Percentiles rank a stretch among this genome's conserved stretches.
These are phyloP conservation scores for Monosporozyma yasuniensis DNA, from an alignment of 805 yeast genomes.

Conservation along the genomic window DNA sequence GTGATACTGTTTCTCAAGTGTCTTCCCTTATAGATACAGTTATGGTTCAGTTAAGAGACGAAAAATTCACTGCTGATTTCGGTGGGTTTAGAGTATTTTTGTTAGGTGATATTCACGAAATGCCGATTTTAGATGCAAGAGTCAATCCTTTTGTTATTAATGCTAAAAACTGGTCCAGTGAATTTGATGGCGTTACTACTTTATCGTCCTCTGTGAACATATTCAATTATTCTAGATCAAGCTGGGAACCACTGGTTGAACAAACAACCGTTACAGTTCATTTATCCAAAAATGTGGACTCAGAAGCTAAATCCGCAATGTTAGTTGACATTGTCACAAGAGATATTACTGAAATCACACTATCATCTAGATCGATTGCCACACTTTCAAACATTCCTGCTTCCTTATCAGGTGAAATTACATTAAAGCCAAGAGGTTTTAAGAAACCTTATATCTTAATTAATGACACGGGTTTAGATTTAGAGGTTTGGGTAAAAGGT, in stretches of 20 bases:
- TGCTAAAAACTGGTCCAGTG: slow-evolving; percentile 82
- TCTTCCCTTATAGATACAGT: slow-evolving; percentile 32
- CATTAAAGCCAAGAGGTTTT: slow-evolving; percentile 59
- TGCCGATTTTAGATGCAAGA: slow-evolving; percentile 75
- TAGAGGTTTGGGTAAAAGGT: slow-evolving; percentile 75
- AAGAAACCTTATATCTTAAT: slow-evolving; percentile 72
- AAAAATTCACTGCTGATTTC: slow-evolving; percentile 52
- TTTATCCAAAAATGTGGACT: slow-evolving; percentile 37
- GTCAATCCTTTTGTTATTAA: slow-evolving; percentile 57
- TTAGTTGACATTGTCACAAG: slow-evolving; percentile 66
- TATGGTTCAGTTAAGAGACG: slow-evolving; percentile 51
- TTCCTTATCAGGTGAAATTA: slow-evolving; percentile 44
- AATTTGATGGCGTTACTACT: slow-evolving; percentile 57
- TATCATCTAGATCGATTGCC: slow-evolving; percentile 76
- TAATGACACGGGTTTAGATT: slow-evolving; percentile 77
- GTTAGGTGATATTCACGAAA: slow-evolving; percentile 84
- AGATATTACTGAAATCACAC: slow-evolving; percentile 65
- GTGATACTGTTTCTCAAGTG: slow-evolving; percentile 19
- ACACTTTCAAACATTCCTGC: slow-evolving; percentile 60
- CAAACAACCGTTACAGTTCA: slow-evolving; percentile 76
- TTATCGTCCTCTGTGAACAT: slow-evolving; percentile 63
- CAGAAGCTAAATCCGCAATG: slow-evolving; percentile 39
- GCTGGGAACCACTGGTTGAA: slow-evolving; percentile 93
- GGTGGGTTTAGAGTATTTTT: slow-evolving; percentile 75
- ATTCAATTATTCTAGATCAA: slow-evolving; percentile 79